Conservation (phyloP, 805 yeast species). For the Wickerhamiella alocasiicola region DNA sequence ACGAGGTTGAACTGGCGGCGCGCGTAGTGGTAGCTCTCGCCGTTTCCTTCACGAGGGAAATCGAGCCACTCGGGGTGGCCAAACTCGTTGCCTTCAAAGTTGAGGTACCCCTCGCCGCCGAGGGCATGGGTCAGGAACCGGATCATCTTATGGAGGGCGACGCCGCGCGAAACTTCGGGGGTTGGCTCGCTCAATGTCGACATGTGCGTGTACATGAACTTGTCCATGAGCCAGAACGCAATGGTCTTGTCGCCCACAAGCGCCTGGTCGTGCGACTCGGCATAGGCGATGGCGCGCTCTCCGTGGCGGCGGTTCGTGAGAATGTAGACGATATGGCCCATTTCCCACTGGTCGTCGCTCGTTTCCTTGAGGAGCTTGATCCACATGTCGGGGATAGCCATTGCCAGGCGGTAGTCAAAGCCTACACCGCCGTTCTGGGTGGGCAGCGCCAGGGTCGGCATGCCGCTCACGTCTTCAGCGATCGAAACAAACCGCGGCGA, state of each 20-base stretch:
- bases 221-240: slow-evolving; percentile 98
- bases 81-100: slow-evolving; percentile 95
- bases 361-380: slow-evolving; percentile 79
- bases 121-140: slow-evolving; percentile 73
- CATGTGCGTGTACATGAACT: slow-evolving; percentile 96
- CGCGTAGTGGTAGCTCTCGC: slow-evolving; percentile 83
- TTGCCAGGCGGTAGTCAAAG: slow-evolving; percentile 82
- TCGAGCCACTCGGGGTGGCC: slow-evolving; percentile 99
- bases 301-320: slow-evolving; percentile 78
- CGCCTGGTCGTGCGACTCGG: slow-evolving; percentile 96
- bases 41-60: slow-evolving; percentile 84
- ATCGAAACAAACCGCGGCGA: slow-evolving; percentile 52
- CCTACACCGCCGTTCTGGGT: slow-evolving; percentile 75
- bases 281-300: slow-evolving; percentile 81
- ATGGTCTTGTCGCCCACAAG: slow-evolving; percentile 92
- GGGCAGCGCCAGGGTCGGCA: slow-evolving; percentile 85
- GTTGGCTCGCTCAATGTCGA: slow-evolving; percentile 60
- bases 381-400: slow-evolving; percentile 99
- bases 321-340: slow-evolving; percentile 66
- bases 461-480: slow-evolving; percentile 96
- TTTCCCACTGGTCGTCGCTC: slow-evolving; percentile 82
- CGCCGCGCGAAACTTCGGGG: slow-evolving; percentile 74
- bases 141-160: slow-evolving; percentile 83
- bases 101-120: slow-evolving; percentile 96
- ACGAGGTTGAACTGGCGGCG: slow-evolving; percentile 86